A percentile compares a stretch with the other conserved stretches of the same genome.
Evolutionary conservation across 2,329 filamentous ascomycete genomes (phyloP).

Genomic region (Xylaria sp.): DNA sequence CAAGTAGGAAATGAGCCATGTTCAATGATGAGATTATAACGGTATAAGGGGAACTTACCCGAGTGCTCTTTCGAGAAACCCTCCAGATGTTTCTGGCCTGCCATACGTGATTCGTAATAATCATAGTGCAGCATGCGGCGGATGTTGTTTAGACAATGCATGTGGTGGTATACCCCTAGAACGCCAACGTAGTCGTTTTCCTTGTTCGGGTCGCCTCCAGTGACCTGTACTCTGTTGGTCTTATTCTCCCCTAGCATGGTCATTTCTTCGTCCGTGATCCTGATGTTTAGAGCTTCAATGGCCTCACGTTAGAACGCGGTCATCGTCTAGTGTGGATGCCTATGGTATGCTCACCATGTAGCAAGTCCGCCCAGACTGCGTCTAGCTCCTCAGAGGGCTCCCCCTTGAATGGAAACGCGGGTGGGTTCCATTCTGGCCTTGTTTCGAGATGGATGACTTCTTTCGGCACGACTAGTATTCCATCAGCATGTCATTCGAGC

Average conservation of each 20-base stretch:
- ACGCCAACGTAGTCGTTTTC: slow-evolving; percentile 26
- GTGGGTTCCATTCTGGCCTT: background rate
- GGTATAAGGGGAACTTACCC: slow-evolving; percentile 13
- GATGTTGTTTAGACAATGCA: slow-evolving; percentile 38
- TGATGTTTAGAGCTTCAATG: slow-evolving; percentile 31
- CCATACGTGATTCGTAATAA: slow-evolving; percentile 32
- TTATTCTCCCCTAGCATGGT: slow-evolving; percentile 23
- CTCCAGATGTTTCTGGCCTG: slow-evolving; percentile 13
- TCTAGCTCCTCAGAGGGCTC: background rate
- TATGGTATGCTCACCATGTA: background rate
- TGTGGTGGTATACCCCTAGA: slow-evolving; percentile 38
- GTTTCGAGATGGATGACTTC: background rate
- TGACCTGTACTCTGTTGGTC: slow-evolving; percentile 40
- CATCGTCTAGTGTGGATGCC: background rate
- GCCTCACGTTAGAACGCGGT: background rate
- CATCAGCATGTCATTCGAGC: background rate
- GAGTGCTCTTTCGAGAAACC: slow-evolving; percentile 33
- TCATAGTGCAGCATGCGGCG: slow-evolving; percentile 37
- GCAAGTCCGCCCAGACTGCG: background rate
- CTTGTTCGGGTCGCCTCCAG: slow-evolving; percentile 27
- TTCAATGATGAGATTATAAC: background rate
- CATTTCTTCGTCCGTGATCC: slow-evolving; percentile 29
- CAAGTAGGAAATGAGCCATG: background rate
- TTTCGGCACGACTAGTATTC: background rate
- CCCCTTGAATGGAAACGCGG: background rate